Evolutionary conservation across 2,329 filamentous ascomycete genomes (phyloP).

Genomic region (Neofusicoccum kwambonambiense): DNA sequence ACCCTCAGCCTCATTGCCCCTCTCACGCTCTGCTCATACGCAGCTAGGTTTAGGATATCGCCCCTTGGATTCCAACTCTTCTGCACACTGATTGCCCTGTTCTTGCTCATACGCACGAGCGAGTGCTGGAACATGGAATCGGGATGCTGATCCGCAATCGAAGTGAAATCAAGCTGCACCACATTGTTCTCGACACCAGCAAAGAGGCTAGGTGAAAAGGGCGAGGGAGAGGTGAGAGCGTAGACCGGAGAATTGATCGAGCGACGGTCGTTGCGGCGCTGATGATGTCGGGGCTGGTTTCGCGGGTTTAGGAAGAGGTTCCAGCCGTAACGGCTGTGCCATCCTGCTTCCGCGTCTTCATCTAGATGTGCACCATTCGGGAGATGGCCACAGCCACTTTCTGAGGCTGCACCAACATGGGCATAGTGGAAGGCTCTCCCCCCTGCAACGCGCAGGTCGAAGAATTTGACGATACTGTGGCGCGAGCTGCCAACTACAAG

Average conservation of each 20-base stretch:
- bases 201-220: constrained; percentile 45
- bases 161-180: constrained; percentile 45
- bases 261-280: constrained; percentile 23
- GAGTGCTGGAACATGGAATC: constrained; percentile 33
- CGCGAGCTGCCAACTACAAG: constrained; percentile 58
- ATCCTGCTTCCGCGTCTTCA: not conserved
- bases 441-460: constrained; percentile 57
- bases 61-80: constrained; percentile 33
- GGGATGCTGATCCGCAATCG: constrained; percentile 42
- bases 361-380: not conserved
- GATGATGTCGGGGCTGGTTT: constrained; percentile 21
- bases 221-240: constrained; percentile 46
- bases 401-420: constrained; percentile 18
- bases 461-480: constrained; percentile 61
- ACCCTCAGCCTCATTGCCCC: constrained; percentile 39
- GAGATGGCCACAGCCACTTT: not conserved
- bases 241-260: constrained; percentile 45
- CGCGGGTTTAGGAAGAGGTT: constrained; percentile 48
- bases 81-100: constrained; percentile 26
- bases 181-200: constrained; percentile 49
- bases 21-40: constrained; percentile 46
- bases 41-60: constrained; percentile 43
- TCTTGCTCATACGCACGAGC: not conserved
- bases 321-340: constrained; percentile 35
- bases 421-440: constrained; percentile 40